Conservation (phyloP, 805 yeast species). For the Metschnikowia matae region DNA sequence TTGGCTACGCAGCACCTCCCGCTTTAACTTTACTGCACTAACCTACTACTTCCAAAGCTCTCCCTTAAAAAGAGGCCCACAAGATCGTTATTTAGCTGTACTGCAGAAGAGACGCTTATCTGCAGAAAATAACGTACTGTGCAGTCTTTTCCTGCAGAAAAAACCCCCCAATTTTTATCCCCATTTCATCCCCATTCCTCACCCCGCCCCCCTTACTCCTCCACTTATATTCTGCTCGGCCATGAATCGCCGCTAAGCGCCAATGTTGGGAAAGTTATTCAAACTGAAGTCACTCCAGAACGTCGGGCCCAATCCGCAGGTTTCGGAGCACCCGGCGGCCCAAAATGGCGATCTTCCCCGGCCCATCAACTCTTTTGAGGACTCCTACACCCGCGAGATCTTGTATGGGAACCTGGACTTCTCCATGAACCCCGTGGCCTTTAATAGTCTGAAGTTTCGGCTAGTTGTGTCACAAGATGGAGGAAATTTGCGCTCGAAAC, state of each 20-base stretch:
- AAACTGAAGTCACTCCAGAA: conserved; percentile 24
- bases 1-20: no score
- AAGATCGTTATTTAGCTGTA: no score
- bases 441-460: conserved; percentile 34
- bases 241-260: conserved; percentile 4
- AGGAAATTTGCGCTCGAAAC: conserved; percentile 42
- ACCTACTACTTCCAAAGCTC: no score
- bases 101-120: not conserved
- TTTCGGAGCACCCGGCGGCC: not conserved
- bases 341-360: conserved; percentile 2
- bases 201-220: not conserved
- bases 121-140: not conserved
- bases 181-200: not conserved
- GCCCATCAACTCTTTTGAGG: conserved; percentile 33
- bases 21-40: no score
- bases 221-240: not conserved
- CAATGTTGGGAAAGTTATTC: conserved; percentile 37
- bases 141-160: not conserved
- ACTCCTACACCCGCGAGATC: conserved; percentile 42
- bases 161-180: no score
- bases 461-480: conserved; percentile 51
- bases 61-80: no score
- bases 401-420: conserved; percentile 40
- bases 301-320: conserved; percentile 4
- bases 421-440: conserved; percentile 13